phyloP scores from a whole-genome alignment of 495 filamentous ascomycete genomes.

The Lasiosphaeris hirsuta region DNA sequence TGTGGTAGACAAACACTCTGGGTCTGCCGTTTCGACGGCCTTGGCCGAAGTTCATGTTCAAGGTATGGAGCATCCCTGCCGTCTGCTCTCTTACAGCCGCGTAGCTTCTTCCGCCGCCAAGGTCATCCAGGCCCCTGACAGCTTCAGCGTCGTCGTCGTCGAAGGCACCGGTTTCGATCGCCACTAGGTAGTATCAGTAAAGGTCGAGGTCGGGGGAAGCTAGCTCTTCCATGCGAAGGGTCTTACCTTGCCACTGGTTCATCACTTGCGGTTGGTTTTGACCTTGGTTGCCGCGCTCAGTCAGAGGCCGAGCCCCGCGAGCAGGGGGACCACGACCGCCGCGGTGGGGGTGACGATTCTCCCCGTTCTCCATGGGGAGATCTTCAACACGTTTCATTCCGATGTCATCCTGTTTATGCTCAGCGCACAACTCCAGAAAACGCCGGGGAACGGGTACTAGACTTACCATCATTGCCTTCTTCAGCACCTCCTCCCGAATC shows the following conservation, averaged over 20 bases:
- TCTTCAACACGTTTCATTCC: slow-evolving; percentile 11
- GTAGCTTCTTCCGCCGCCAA: slow-evolving; percentile 26
- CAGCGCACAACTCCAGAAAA: no score
- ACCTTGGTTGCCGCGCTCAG: neutral
- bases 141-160: slow-evolving; percentile 26
- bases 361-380: slow-evolving; percentile 15
- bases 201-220: neutral
- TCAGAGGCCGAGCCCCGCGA: neutral
- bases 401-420: slow-evolving; percentile 17
- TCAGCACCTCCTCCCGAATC: no score
- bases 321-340: neutral
- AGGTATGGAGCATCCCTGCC: no score
- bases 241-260: neutral
- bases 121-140: slow-evolving; percentile 25
- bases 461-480: no score
- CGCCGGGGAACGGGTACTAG: no score
- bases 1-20: no score
- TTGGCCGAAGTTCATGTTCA: no score
- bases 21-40: no score
- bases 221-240: neutral
- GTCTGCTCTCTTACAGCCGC: neutral
- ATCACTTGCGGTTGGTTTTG: neutral
- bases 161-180: slow-evolving; percentile 18
- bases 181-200: slow-evolving; percentile 9
- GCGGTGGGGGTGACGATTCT: neutral